Evolutionary conservation across 257 asterid species (phyloP), one percentile per base, ranked within the genome.

Genomic region (Capsicum pubescens): DNA sequence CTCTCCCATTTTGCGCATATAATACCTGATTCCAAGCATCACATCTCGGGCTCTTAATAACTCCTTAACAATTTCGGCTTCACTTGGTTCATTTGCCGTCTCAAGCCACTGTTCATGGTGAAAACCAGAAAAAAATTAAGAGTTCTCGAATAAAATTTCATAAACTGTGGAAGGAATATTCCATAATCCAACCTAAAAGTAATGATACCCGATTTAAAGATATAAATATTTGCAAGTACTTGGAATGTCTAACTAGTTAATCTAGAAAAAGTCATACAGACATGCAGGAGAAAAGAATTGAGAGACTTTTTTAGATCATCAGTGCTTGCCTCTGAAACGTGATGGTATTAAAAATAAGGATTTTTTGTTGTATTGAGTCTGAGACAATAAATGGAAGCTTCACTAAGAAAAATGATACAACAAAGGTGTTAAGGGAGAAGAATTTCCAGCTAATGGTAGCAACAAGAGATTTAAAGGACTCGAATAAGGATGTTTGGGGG

Each of bases 1-100:
- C 91, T 92, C 93, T 9, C 99, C 99, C 98, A 97, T 95, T 87
- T 82, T 90, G 81, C 94, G 91, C 99, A 93, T 93, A 89, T 91
- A 91, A 88, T 21, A 80, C 89, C 99, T 91, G 93, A 97, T 97
- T 35, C 50, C 89, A 66, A 97, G 95, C 98, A 95, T 95, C 72
- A 97, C 94, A 74, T 93, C 96, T 86, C 95, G 88, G 82, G 98
- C 97, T 85, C 98, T 98, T 86, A 95, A 83, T 72, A 95, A 91
- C 88, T 93, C 97, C 83, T 88, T 86, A 71, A 92, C 89, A 84
- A 92, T 92, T 86, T 91, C 94, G 44, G 64, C 85, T 89, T 91
- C 86, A 83, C 87, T 85, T 26, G 91, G 89, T 76, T 86, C 94
- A 68, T 78, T 83, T 50, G 90, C 95, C 79, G 83, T 90, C 57